Evolutionary conservation across 164 flowering plant genomes (phyloP).

Genomic region (Stephania japonica): DNA sequence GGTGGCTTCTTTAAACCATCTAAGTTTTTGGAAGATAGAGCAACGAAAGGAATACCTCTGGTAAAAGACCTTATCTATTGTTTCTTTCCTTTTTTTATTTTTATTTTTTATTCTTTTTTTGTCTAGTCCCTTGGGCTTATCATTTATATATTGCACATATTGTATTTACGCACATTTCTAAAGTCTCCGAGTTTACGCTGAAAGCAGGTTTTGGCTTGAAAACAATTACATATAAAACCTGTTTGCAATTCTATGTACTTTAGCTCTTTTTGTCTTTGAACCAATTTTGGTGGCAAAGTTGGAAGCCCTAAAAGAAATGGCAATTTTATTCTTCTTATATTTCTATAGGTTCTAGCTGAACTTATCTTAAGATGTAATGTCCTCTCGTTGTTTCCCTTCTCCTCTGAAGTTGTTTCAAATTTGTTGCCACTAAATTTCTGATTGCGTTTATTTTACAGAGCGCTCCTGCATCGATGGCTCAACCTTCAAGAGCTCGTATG

Average conservation of each 20-base stretch:
- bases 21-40: constrained; percentile 84
- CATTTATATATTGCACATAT: neutral
- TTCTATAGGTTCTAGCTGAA: neutral
- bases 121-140: neutral
- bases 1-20: constrained; percentile 81
- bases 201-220: neutral
- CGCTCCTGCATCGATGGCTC: constrained; percentile 44
- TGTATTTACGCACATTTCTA: too few species aligned
- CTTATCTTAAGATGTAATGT: neutral
- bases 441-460: constrained; percentile 39
- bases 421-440: neutral
- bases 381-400: neutral
- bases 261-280: neutral
- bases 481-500: constrained; percentile 49
- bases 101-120: neutral
- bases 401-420: neutral
- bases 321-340: neutral
- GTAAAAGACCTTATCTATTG: constrained; percentile 32
- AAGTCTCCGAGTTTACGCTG: neutral
- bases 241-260: neutral
- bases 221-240: neutral
- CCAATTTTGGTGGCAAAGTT: neutral
- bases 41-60: constrained; percentile 65
- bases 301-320: neutral
- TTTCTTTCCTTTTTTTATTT: neutral